A percentile compares a stretch with the other conserved stretches of the same genome.
Evolutionary conservation across 495 filamentous ascomycete genomes (phyloP).

Genomic region (Tuber calosporum): DNA sequence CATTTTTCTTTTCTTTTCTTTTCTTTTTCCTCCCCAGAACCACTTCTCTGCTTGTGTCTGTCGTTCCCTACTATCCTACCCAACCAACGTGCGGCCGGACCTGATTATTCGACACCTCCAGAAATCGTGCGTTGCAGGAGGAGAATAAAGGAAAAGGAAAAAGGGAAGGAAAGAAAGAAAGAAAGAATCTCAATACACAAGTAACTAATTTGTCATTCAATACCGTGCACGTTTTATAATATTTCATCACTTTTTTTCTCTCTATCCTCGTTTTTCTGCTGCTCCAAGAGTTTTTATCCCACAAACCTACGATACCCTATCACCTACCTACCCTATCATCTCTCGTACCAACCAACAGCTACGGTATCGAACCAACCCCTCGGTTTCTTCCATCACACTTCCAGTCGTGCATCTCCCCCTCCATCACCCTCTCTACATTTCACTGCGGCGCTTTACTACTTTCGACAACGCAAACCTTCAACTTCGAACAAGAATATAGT

Average conservation of each 20-base stretch:
- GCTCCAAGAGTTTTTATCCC: slow-evolving; percentile 9
- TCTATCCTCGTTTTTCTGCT: slow-evolving; percentile 13
- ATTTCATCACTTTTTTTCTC: slow-evolving; percentile 8
- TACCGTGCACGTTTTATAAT: slow-evolving; percentile 7
- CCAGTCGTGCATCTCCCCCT: slow-evolving; percentile 1
- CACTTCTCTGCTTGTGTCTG: slow-evolving; percentile 24
- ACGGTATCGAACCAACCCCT: slow-evolving; percentile 11
- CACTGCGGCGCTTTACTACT: background rate
- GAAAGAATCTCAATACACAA: background rate
- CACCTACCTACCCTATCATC: slow-evolving; percentile 3
- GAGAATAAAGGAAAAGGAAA: background rate
- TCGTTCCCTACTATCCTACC: slow-evolving; percentile 22
- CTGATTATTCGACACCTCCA: slow-evolving; percentile 10
- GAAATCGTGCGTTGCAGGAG: slow-evolving; percentile 7
- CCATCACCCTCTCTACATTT: background rate
- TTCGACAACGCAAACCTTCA: background rate
- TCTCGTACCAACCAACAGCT: slow-evolving; percentile 9
- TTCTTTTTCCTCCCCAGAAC: background rate
- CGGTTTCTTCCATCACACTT: background rate
- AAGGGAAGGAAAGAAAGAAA: background rate
- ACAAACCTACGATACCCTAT: background rate
- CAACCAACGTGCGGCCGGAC: slow-evolving; percentile 15
- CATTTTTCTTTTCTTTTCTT: background rate
- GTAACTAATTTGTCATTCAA: background rate
- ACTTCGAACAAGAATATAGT: slow-evolving; percentile 1